Evolutionary conservation across 106 monocot genomes (phyloP), one percentile per base, ranked within the genome.

Genomic region (Hemerocallis citrina): DNA sequence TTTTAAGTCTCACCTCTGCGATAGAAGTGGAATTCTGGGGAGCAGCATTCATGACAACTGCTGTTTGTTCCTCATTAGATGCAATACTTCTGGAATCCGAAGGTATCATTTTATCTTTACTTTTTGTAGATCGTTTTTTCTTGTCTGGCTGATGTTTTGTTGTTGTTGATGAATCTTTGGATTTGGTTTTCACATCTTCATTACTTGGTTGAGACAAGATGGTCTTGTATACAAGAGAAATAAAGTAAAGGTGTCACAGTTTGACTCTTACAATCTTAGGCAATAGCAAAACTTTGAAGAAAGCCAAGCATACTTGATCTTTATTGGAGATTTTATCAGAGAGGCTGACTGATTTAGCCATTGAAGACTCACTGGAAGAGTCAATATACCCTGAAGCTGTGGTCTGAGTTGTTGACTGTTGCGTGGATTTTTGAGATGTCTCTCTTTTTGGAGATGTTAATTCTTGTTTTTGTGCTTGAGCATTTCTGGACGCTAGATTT

Each of bases 361-460:
- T 33, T 55, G 46, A 44, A 49, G 34, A 13, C 32, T 62, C 61
- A 37, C 34, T 42, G 65, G 51, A 50, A 16, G 57, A 68, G 36
- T 29, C 33, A 52, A 48, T 57, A 63, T n/a, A 16, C 2, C 36
- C 66, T 34, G 9, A 34, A 42, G 71, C 38, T 42, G 22, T 44
- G 13, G 29, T 45, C 56, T 39, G 59, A 64, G 39, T 62, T 51
- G 49, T 38, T 31, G 16, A 33, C 40, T 74, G 65, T 27, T 25
- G 16, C 22, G 44, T n/a, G 42, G 46, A 28, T 22, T 41, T 64
- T 12, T 68, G 57, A 20, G 51, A 59, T 32, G 23, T 57, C 55
- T 50, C 45, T 16, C 21, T 61, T 11, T 65, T 49, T 73, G 45
- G 68, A 74, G 79, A 54, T 15, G 28, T 13, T 44, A 46, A 49